These are phyloP conservation scores for Emergomyces pasteurianus DNA, from an alignment of 2,329 filamentous ascomycete genomes.

Conservation along the genomic window DNA sequence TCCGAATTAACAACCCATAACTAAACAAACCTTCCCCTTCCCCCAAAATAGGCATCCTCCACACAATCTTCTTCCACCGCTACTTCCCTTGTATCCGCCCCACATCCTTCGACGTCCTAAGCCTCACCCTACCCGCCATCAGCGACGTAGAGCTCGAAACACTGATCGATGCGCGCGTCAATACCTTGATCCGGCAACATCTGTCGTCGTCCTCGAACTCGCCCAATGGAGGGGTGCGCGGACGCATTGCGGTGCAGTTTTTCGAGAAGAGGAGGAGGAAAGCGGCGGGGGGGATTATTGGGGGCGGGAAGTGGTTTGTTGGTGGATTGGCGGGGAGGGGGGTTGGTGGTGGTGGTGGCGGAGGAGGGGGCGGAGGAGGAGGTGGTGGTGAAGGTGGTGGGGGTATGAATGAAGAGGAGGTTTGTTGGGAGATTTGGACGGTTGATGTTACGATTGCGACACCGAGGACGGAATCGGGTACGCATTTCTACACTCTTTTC, in stretches of 20 bases:
- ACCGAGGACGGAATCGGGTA: constrained; percentile 77
- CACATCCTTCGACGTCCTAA: constrained; percentile 75
- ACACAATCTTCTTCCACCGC: constrained; percentile 98
- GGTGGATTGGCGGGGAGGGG: constrained; percentile 47
- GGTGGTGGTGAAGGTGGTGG: constrained; percentile 46
- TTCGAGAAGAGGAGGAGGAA: constrained; percentile 85
- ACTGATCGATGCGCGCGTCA: constrained; percentile 79
- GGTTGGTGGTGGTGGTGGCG: constrained; percentile 59
- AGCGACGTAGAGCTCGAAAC: constrained; percentile 85
- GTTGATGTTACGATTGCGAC: constrained; percentile 87
- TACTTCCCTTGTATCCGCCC: constrained; percentile 84
- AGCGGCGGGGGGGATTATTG: constrained; percentile 58
- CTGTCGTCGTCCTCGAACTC: constrained; percentile 49
- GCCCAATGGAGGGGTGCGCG: constrained; percentile 50
- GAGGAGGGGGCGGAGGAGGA: background rate
- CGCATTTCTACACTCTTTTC: constrained; percentile 20
- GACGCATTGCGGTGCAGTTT: constrained; percentile 78
- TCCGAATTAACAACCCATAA: background rate
- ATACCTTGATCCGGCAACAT: constrained; percentile 63
- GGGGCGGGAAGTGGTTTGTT: constrained; percentile 44
- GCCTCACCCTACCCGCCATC: constrained; percentile 79
- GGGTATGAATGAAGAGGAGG: constrained; percentile 64
- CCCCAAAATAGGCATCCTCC: constrained; percentile 58
- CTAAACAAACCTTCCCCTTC: background rate
- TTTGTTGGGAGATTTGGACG: constrained; percentile 96